Percentiles rank a stretch among this genome's conserved stretches.
phyloP scores from a whole-genome alignment of 495 filamentous ascomycete species.

The Aspergillus sclerotiicarbonarius region DNA sequence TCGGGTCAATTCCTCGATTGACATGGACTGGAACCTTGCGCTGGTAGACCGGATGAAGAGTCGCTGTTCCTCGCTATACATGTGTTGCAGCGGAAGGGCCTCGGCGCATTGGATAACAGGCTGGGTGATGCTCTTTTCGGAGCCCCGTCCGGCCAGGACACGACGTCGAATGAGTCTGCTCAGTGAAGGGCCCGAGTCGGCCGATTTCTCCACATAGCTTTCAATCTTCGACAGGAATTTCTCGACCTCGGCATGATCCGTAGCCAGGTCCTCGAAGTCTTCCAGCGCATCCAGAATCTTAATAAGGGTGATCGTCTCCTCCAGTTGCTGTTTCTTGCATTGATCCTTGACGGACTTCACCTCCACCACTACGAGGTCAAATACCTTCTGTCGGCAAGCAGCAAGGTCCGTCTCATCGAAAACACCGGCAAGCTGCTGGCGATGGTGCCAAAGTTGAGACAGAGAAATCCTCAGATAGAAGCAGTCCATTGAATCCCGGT shows the following conservation, averaged over 20 bases:
- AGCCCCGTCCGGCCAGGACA: conserved; percentile 34
- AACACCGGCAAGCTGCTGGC: conserved; percentile 27
- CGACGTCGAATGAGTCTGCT: conserved; percentile 37
- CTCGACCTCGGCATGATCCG: conserved; percentile 36
- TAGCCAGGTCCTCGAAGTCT: conserved; percentile 44
- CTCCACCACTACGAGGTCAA: conserved; percentile 35
- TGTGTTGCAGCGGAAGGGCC: conserved; percentile 35
- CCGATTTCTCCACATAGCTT: conserved; percentile 38
- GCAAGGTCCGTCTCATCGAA: conserved; percentile 35
- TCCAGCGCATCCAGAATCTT: conserved; percentile 45
- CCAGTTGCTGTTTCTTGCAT: conserved; percentile 41
- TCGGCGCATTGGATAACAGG: conserved; percentile 38
- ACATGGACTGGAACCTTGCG: conserved; percentile 37
- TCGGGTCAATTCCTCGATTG: conserved; percentile 24
- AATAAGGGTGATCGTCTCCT: conserved; percentile 41
- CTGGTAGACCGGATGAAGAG: conserved; percentile 41
- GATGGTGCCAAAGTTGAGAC: conserved; percentile 40
- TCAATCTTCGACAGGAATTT: conserved; percentile 42
- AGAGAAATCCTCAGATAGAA: conserved; percentile 41
- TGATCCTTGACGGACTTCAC: conserved; percentile 41
- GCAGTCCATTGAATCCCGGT: conserved; percentile 40
- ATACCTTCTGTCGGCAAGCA: conserved; percentile 34
- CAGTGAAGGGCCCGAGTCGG: conserved; percentile 35
- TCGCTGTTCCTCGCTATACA: conserved; percentile 44
- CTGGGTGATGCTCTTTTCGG: conserved; percentile 29